Conservation (phyloP, 495 filamentous ascomycete genomes). For the Bryoglossum gracile region DNA sequence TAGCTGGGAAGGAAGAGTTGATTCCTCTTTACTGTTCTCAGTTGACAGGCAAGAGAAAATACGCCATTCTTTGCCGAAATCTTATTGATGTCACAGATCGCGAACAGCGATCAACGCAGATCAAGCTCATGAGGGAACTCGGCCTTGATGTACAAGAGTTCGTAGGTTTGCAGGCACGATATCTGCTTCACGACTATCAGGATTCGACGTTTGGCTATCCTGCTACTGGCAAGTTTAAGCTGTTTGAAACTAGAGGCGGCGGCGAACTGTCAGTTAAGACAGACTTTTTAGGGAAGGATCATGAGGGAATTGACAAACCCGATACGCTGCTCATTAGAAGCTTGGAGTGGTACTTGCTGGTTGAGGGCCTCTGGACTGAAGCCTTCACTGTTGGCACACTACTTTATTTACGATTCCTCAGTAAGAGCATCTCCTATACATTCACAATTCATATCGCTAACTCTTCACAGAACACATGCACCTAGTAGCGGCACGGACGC, state of each 20-base stretch:
- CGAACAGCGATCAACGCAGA: constrained; percentile 44
- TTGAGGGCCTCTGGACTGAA: constrained; percentile 61
- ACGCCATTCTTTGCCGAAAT: constrained; percentile 47
- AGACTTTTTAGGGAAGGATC: constrained; percentile 57
- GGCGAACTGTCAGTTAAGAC: constrained; percentile 39
- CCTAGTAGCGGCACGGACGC: constrained; percentile 57
- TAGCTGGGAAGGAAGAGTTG: constrained; percentile 60
- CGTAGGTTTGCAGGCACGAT: constrained; percentile 44
- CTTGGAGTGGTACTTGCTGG: constrained; percentile 75
- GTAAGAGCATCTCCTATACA: constrained; percentile 40
- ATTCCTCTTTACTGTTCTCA: constrained; percentile 83
- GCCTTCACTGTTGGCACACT: constrained; percentile 59
- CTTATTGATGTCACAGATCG: constrained; percentile 45
- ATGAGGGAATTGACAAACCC: constrained; percentile 49
- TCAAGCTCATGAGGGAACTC: constrained; percentile 54
- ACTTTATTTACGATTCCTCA: constrained; percentile 66
- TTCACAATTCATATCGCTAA: constrained; percentile 3
- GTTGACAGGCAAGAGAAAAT: constrained; percentile 43
- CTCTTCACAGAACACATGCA: constrained; percentile 37
- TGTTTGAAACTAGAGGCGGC: constrained; percentile 37
- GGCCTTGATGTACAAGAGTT: constrained; percentile 43
- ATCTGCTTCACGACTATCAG: constrained; percentile 42
- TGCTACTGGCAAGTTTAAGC: constrained; percentile 37
- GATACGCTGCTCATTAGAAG: constrained; percentile 71
- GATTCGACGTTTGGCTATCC: constrained; percentile 26